Conservation (phyloP, 306 rosid species). For the Fragaria iinumae region DNA sequence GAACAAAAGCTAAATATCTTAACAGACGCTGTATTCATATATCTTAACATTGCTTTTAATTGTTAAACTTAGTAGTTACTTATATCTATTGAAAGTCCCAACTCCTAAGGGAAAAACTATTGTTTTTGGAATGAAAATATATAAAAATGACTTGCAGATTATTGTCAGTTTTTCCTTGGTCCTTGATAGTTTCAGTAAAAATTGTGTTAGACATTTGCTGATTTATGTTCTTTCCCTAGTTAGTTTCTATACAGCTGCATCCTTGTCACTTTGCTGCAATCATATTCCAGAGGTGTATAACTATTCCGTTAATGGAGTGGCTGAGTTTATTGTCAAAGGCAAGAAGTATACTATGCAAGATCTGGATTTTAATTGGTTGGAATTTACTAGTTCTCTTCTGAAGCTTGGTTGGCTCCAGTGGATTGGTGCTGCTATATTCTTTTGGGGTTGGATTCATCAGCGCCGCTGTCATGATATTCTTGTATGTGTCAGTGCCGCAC, state of each 20-base stretch:
- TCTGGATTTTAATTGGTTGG: slow-evolving; percentile 52
- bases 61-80: not conserved
- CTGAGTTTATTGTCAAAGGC: slow-evolving; percentile 67
- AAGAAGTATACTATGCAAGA: slow-evolving; percentile 50
- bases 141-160: not conserved
- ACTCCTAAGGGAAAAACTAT: not conserved
- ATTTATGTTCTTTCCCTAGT: slow-evolving; percentile 39
- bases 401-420: slow-evolving; percentile 73
- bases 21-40: not conserved
- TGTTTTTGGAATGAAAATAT: not conserved
- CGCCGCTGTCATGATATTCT: slow-evolving; percentile 71
- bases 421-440: slow-evolving; percentile 67
- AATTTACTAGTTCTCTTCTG: slow-evolving; percentile 50
- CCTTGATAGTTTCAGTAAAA: not conserved
- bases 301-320: slow-evolving; percentile 40
- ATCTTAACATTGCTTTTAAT: not conserved
- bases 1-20: not conserved
- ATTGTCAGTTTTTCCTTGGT: not conserved
- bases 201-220: slow-evolving; percentile 23
- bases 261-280: slow-evolving; percentile 81
- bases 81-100: not conserved
- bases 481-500: slow-evolving; percentile 36
- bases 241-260: slow-evolving; percentile 87
- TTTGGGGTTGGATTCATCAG: slow-evolving; percentile 93
- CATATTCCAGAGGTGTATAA: slow-evolving; percentile 50